These are phyloP conservation scores for Xylaria grammica DNA, from an alignment of 495 filamentous ascomycete species.

Conservation along the genomic window DNA sequence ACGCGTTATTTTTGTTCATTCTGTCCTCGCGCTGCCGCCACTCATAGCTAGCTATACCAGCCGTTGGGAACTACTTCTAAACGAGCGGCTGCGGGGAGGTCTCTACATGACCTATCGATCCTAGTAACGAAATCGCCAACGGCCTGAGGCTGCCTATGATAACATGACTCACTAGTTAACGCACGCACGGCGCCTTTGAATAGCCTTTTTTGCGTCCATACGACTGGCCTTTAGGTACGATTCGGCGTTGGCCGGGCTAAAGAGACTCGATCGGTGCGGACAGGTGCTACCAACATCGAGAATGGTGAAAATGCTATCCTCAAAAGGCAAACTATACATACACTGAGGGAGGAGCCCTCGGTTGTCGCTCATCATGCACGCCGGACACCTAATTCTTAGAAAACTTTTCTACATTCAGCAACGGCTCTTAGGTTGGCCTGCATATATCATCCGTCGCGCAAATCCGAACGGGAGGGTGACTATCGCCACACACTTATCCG, in stretches of 20 bases:
- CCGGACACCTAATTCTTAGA: not conserved
- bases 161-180: not conserved
- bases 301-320: too few species aligned
- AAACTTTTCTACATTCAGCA: not conserved
- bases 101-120: not conserved
- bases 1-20: not conserved
- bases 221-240: too few species aligned
- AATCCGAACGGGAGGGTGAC: not conserved
- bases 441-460: not conserved
- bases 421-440: not conserved
- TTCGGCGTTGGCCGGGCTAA: too few species aligned
- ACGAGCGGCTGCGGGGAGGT: not conserved
- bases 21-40: not conserved
- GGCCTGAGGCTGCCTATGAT: not conserved
- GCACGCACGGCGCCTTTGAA: too few species aligned
- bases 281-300: too few species aligned
- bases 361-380: not conserved
- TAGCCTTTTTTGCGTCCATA: too few species aligned
- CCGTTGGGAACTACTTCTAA: not conserved
- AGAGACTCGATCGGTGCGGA: too few species aligned
- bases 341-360: too few species aligned
- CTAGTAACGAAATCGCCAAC: not conserved
- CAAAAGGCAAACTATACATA: too few species aligned
- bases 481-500: slow-evolving; percentile 18
- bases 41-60: not conserved